Evolutionary conservation across 305 asterid species (phyloP).

Genomic region (Fraxinus albicans): DNA sequence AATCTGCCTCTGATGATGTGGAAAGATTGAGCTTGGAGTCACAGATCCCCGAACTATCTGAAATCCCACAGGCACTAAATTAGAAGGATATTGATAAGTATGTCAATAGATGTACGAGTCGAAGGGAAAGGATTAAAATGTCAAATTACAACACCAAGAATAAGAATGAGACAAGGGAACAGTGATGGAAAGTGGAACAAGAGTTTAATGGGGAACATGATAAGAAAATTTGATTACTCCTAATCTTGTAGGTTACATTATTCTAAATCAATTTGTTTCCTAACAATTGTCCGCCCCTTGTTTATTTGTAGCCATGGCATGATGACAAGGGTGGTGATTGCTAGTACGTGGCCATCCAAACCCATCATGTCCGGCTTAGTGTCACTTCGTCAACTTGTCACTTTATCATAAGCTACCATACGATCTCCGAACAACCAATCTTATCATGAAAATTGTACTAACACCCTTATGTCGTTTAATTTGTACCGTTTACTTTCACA

Average conservation of each 20-base stretch:
- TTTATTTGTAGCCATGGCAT: constrained; percentile 23
- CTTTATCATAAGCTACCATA: constrained; percentile 25
- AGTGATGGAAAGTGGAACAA: constrained; percentile 26
- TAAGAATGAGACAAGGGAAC: constrained; percentile 34
- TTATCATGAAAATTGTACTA: background rate
- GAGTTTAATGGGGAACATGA: constrained; percentile 39
- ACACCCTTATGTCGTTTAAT: background rate
- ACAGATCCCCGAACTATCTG: background rate
- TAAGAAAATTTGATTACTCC: constrained; percentile 24
- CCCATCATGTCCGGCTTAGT: constrained; percentile 32
- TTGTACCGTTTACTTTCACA: background rate
- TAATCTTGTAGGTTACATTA: constrained; percentile 27
- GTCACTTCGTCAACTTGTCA: constrained; percentile 27
- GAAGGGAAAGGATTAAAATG: background rate
- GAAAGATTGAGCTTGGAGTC: background rate
- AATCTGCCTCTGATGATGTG: background rate
- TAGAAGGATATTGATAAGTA: background rate
- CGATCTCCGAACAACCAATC: constrained; percentile 36
- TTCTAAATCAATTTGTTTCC: constrained; percentile 31
- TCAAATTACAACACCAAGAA: background rate
- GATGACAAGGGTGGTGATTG: constrained; percentile 12
- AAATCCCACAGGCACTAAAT: background rate
- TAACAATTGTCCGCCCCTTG: constrained; percentile 28
- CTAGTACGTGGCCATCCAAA: constrained; percentile 30
- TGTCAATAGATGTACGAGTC: background rate